Percentiles rank a stretch among this genome's conserved stretches.
Evolutionary conservation across 352 stramenopile genomes (phyloP).

Genomic region (Elongisporangium senticosum): DNA sequence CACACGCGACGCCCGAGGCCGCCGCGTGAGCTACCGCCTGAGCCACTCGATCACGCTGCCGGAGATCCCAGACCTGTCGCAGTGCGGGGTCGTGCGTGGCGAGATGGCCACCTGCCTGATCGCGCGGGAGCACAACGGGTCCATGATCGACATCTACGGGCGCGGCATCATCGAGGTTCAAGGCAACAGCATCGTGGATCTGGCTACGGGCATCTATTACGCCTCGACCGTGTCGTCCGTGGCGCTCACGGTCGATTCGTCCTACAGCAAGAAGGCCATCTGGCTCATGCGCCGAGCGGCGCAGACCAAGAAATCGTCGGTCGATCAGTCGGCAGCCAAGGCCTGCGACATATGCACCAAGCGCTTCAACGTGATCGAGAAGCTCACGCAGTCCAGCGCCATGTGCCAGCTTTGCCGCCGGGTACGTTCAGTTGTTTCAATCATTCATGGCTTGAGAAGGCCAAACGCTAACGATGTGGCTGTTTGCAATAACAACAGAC

Average conservation of each 20-base stretch:
- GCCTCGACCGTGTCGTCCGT: constrained; percentile 29
- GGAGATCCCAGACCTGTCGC: neutral
- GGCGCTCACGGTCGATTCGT: constrained; percentile 40
- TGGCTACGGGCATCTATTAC: constrained; percentile 27
- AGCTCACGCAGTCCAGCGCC: constrained; percentile 22
- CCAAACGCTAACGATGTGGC: neutral
- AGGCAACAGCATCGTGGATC: constrained; percentile 26
- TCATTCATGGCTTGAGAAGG: neutral
- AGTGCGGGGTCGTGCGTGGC: neutral
- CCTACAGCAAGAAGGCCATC: constrained; percentile 63
- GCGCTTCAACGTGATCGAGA: constrained; percentile 24
- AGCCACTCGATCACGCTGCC: constrained; percentile 19
- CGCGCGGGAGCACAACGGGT: neutral
- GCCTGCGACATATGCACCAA: constrained; percentile 29
- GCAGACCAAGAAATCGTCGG: constrained; percentile 9
- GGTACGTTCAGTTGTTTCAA: constrained; percentile 1
- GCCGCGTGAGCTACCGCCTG: constrained; percentile 20
- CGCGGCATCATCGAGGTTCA: constrained; percentile 3
- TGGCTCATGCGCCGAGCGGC: constrained; percentile 33
- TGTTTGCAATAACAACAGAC: constrained; percentile 5
- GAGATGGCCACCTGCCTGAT: neutral
- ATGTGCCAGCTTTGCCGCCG: constrained; percentile 34
- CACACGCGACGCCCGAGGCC: constrained; percentile 9
- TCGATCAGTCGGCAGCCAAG: neutral
- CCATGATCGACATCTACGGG: neutral